Evolutionary conservation across 192 early-diverging fungal genomes (phyloP), one percentile per base, ranked within the genome.

Genomic region (Chytriomyces sp.): DNA sequence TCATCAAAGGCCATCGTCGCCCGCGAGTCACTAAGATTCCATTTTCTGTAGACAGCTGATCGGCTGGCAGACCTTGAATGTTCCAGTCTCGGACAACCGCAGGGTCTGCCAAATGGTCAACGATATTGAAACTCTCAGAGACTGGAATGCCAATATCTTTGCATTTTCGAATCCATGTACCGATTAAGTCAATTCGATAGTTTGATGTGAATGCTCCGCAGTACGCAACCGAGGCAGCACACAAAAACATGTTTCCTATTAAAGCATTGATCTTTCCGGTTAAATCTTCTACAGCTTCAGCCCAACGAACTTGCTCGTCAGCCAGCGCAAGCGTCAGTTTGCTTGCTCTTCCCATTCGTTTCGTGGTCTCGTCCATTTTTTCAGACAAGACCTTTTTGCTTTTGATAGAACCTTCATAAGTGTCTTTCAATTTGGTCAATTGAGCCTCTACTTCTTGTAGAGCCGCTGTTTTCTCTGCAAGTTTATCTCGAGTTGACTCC

Each of bases 361-460:
- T 59, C 1, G 82, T 86, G 1, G 87, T 88, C 67, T 88, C 87
- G 39, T 88, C 87, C 82, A 86, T 88, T 71, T 88, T 88, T 39
- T 88, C 85, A 3, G 80, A 62, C 39, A 88, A 74, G 68, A 78
- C 72, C 53, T 76, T 74, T 64, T 88, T 88, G 75, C 77, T 77
- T 28, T 70, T 55, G 32, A 86, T 77, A 3, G 85, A 86, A 38
- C 75, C 70, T 72, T 88, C 87, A 55, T 85, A 88, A 14, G 78
- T 84, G 0, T 73, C 70, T 52, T 88, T 88, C 5, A 88, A 79
- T 61, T 88, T 85, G 32, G 75, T 77, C 8, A 88, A 70, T 66
- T 88, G 85, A 12, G 67, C 59, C 72, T 88, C 87, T 17, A 88
- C 87, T 59, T 88, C 82, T 44, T 77, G 72, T 30, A 88, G 56